Conservation (phyloP, 768 basidiomycete genomes). For the Lactifluus pinguis region DNA sequence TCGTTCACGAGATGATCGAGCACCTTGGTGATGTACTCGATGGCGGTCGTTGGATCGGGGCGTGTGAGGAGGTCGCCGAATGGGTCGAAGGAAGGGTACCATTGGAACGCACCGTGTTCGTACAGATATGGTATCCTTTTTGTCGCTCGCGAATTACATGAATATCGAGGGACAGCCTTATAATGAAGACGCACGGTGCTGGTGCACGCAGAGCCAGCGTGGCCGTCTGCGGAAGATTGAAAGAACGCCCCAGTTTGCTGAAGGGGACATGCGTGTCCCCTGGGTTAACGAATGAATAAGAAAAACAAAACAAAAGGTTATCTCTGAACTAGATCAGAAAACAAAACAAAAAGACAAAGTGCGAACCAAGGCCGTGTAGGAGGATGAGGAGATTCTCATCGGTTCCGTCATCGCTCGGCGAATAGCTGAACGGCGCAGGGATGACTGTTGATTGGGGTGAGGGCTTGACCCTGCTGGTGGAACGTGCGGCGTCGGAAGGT, state of each 20-base stretch:
- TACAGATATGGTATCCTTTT: conserved; percentile 68
- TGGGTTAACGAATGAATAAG: conserved; percentile 23
- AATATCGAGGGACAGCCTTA: neutral
- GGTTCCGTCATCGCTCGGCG: conserved; percentile 69
- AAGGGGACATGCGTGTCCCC: conserved; percentile 82
- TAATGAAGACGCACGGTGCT: conserved; percentile 43
- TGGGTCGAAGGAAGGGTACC: conserved; percentile 76
- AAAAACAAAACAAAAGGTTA: neutral
- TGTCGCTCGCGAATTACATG: neutral
- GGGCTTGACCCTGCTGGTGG: conserved; percentile 32
- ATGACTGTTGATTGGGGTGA: conserved; percentile 38
- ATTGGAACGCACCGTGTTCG: conserved; percentile 65
- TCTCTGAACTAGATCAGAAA: no score
- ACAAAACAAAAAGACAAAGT: neutral
- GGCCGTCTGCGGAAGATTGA: conserved; percentile 88
- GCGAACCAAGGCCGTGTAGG: conserved; percentile 76
- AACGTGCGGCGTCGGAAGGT: neutral
- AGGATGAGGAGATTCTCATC: conserved; percentile 82
- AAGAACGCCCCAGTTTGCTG: conserved; percentile 53
- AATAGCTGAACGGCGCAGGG: conserved; percentile 54
- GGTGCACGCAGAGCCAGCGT: conserved; percentile 74
- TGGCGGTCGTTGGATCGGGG: conserved; percentile 66
- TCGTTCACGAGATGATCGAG: conserved; percentile 48
- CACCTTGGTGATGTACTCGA: conserved; percentile 45
- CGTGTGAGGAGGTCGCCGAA: conserved; percentile 62